Evolutionary conservation across 2,329 filamentous ascomycete genomes (phyloP), one percentile per base, ranked within the genome.

Genomic region (Chaetomiaceae sp.): DNA sequence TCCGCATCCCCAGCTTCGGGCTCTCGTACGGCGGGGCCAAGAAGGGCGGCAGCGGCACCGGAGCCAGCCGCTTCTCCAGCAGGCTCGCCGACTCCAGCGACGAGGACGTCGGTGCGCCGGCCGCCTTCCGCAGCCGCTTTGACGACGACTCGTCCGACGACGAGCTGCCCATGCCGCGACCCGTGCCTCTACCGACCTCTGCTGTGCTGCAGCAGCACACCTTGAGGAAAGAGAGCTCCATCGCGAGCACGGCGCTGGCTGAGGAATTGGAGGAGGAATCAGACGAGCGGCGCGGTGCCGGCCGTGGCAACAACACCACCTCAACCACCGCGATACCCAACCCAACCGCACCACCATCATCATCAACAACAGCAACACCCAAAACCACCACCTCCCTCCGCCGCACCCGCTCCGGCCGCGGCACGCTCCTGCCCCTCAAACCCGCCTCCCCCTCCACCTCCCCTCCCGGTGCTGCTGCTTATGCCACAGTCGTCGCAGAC

Each of bases 111-210:
- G 61, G 55, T 14, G 57, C 52, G 15, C 30, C 20, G 12, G 42
- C 45, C 5, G 56, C 58, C 4, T 79, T 76, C 58, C 65, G 60
- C 26, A 82, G 78, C 57, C 80, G 84, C 1, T 85, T 88, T 56
- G 79, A 71, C 1, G 83, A 71, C 1, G 83, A 88, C 57, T 88
- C 84, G 1, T 88, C 84, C 58, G 84, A 88, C 45, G 83, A 86
- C 38, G 72, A 76, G 15, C 70, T 71, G 12, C 61, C 69, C 37
- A 36, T 60, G 15, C 50, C 53, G 7, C 52, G 54, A 30, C 53
- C 54, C 3, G 46, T 54, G 11, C 38, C 59, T 36, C 26, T 50
- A 6, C 26, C 35, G 30, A 8, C 45, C 4, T 14, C 27, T 4
- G n/a, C 24, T 12, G 8, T 18, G 6, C 27, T 30, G n/a, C 6